Percentiles rank a stretch among this genome's conserved stretches.
Evolutionary conservation across 2,329 filamentous ascomycete genomes (phyloP).

Genomic region (Beauveria sp.): DNA sequence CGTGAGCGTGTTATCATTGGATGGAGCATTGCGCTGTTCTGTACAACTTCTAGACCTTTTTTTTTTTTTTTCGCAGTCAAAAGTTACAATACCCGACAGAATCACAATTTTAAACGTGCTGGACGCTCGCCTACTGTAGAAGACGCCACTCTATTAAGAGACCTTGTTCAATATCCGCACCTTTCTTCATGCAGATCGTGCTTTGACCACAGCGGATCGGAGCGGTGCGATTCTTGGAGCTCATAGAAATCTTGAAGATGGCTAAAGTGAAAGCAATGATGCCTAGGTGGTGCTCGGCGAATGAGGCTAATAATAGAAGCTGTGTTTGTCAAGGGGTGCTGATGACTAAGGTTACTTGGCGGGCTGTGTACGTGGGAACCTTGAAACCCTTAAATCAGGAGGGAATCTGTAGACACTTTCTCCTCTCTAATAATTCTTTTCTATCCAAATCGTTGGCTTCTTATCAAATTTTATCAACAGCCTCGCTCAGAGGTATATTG

Average conservation of each 20-base stretch:
- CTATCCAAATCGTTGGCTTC: not conserved
- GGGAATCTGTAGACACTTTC: not conserved
- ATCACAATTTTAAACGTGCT: not conserved
- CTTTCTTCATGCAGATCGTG: too few species aligned
- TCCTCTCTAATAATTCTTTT: not conserved
- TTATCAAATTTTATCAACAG: not conserved
- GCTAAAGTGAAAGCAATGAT: too few species aligned
- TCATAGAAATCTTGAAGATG: too few species aligned
- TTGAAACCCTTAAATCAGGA: not conserved
- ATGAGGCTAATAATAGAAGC: too few species aligned
- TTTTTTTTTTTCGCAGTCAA: not conserved
- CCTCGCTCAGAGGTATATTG: too few species aligned
- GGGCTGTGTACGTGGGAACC: not conserved
- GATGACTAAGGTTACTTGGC: slow-evolving; percentile 6
- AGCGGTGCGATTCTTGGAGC: too few species aligned
- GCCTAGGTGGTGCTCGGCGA: too few species aligned
- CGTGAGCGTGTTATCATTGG: not conserved
- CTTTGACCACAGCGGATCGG: too few species aligned
- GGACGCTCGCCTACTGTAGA: too few species aligned
- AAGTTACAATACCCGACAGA: not conserved
- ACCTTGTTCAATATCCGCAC: too few species aligned
- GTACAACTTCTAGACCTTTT: not conserved
- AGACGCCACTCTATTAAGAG: too few species aligned
- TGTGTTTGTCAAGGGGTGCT: not conserved
- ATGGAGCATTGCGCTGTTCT: not conserved